Conservation (phyloP, 805 yeast species). For the Diddensiella santjacobensis region DNA sequence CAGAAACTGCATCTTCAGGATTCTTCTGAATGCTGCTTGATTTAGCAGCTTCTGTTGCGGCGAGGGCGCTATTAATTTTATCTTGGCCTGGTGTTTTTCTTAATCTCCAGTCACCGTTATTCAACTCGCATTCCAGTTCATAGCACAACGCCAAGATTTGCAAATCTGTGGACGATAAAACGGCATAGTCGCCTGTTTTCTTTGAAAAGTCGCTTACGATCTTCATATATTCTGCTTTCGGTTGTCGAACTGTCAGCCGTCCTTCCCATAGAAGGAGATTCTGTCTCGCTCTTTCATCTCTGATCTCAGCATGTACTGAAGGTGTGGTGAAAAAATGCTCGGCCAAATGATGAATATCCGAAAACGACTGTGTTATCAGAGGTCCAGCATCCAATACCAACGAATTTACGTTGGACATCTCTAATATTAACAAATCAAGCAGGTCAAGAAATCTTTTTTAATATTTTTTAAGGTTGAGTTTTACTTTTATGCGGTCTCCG, state of each 20-base stretch:
- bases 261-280: slow-evolving; percentile 83
- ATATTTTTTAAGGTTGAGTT: no score
- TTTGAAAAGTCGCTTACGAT: slow-evolving; percentile 73
- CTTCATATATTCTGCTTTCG: slow-evolving; percentile 58
- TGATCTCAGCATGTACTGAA: slow-evolving; percentile 81
- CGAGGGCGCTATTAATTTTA: slow-evolving; percentile 13
- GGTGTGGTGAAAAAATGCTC: slow-evolving; percentile 81
- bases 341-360: slow-evolving; percentile 68
- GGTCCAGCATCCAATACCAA: slow-evolving; percentile 95
- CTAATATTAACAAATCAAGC: no score
- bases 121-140: slow-evolving; percentile 72
- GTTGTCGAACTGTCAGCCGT: slow-evolving; percentile 66
- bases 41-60: slow-evolving; percentile 15
- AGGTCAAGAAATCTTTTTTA: no score
- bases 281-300: slow-evolving; percentile 77
- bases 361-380: slow-evolving; percentile 76
- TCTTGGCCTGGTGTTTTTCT: slow-evolving; percentile 59
- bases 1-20: not conserved
- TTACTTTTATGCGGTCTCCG: not conserved
- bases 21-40: not conserved
- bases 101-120: slow-evolving; percentile 65
- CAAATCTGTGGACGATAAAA: slow-evolving; percentile 84
- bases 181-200: slow-evolving; percentile 87
- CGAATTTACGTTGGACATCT: slow-evolving; percentile 35
- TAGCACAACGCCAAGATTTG: slow-evolving; percentile 89